phyloP scores from a whole-genome alignment of 2,329 filamentous ascomycete species.

The Diaporthe ampelina region DNA sequence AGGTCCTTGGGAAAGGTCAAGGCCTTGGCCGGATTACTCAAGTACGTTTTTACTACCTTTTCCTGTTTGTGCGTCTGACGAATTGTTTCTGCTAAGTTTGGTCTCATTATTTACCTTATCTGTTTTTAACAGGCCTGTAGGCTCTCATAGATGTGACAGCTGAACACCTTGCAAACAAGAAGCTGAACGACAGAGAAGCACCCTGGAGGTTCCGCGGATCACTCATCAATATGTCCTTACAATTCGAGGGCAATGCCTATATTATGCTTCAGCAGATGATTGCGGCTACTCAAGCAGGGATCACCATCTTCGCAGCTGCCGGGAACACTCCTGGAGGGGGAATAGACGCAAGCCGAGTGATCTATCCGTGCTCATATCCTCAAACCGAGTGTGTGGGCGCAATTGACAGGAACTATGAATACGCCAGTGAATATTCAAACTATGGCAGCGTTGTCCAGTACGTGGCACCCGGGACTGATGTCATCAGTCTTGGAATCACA shows the following conservation, averaged over 20 bases:
- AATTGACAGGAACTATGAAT: background rate
- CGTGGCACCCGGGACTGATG: background rate
- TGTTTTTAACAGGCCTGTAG: too few species aligned
- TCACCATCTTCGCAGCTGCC: background rate
- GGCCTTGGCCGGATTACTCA: rapidly evolving
- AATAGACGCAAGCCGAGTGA: background rate
- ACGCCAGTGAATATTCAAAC: background rate
- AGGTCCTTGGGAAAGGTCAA: background rate
- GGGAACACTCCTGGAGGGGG: too few species aligned
- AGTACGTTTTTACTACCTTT: too few species aligned
- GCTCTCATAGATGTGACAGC: background rate
- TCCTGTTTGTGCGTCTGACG: too few species aligned
- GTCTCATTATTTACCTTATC: too few species aligned
- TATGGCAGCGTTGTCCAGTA: background rate
- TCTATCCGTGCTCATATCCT: background rate
- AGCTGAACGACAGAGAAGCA: background rate
- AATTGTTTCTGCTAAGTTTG: too few species aligned
- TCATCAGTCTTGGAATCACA: background rate
- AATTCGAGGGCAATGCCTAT: rapidly evolving
- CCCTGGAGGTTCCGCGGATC: background rate
- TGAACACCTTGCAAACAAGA: background rate
- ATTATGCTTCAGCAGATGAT: background rate
- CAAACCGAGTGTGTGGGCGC: background rate
- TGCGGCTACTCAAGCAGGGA: background rate
- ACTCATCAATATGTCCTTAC: background rate